phyloP scores from a whole-genome alignment of 805 yeast genomes.

The Candida piceae region DNA sequence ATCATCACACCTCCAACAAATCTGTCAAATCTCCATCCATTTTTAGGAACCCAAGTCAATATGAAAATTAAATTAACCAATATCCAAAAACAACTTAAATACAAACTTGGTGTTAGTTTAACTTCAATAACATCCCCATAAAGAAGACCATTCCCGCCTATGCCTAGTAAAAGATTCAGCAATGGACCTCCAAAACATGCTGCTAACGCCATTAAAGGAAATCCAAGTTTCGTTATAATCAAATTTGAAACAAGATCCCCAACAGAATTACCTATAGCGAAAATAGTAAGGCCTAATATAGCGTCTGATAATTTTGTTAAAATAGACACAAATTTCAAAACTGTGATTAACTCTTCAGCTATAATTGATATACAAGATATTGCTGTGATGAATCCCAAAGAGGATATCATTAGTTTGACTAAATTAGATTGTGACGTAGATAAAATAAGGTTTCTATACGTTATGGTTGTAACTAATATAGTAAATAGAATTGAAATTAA shows the following conservation, averaged over 20 bases:
- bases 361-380: slow-evolving; percentile 64
- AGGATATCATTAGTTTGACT: slow-evolving; percentile 28
- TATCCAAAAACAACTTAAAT: slow-evolving; percentile 39
- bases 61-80: slow-evolving; percentile 35
- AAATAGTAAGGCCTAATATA: slow-evolving; percentile 77
- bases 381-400: slow-evolving; percentile 61
- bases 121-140: slow-evolving; percentile 28
- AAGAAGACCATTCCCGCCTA: slow-evolving; percentile 69
- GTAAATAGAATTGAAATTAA: slow-evolving; percentile 5
- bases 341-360: slow-evolving; percentile 65
- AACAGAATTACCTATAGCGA: slow-evolving; percentile 88
- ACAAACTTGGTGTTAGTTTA: slow-evolving; percentile 32
- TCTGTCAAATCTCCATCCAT: slow-evolving; percentile 37
- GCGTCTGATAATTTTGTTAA: slow-evolving; percentile 66
- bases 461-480: slow-evolving; percentile 1
- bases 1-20: slow-evolving; percentile 36
- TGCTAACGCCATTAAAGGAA: slow-evolving; percentile 86
- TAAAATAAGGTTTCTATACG: slow-evolving; percentile 17
- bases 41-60: slow-evolving; percentile 34
- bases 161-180: slow-evolving; percentile 68
- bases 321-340: slow-evolving; percentile 56
- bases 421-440: slow-evolving; percentile 17
- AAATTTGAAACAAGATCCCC: slow-evolving; percentile 86
- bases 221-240: slow-evolving; percentile 75
- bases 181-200: slow-evolving; percentile 95